A percentile compares a stretch with the other conserved stretches of the same genome.
These are phyloP conservation scores for Ramichloridium luteum DNA, from an alignment of 2,329 filamentous ascomycete genomes.

Conservation along the genomic window DNA sequence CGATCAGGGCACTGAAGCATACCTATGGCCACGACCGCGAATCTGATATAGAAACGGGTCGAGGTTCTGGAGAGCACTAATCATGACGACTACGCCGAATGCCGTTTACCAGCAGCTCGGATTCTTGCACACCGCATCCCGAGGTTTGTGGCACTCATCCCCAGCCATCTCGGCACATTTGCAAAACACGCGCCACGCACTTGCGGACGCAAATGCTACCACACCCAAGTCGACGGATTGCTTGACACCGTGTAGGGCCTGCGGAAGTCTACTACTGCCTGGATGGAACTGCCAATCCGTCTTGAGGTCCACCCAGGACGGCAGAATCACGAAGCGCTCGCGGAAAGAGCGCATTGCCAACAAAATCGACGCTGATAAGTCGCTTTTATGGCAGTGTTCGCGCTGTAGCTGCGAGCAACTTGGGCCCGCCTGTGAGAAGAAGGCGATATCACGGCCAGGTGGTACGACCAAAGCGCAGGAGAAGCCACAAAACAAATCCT, in stretches of 20 bases:
- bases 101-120: background rate
- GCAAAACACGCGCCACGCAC: slow-evolving; percentile 2
- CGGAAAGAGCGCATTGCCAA: slow-evolving; percentile 4
- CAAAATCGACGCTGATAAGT: slow-evolving; percentile 1
- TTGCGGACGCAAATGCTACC: slow-evolving; percentile 20
- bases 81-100: background rate
- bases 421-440: no score
- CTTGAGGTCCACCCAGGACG: slow-evolving; percentile 1
- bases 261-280: slow-evolving; percentile 48
- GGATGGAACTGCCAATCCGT: slow-evolving; percentile 28
- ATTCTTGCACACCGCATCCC: slow-evolving; percentile 5
- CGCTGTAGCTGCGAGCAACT: no score
- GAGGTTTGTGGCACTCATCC: slow-evolving; percentile 5
- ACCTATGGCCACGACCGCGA: background rate
- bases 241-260: slow-evolving; percentile 46
- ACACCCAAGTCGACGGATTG: slow-evolving; percentile 37
- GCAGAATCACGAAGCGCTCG: slow-evolving; percentile 1
- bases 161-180: slow-evolving; percentile 10
- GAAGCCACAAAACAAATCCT: background rate
- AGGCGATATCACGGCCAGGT: no score
- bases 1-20: background rate
- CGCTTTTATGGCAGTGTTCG: slow-evolving; percentile 6
- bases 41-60: background rate
- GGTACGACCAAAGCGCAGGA: slow-evolving; percentile 2
- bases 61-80: background rate